Evolutionary conservation across 2,329 filamentous ascomycete species (phyloP), one percentile per base, ranked within the genome.

Genomic region (Coniosporium tulheliwenetii): DNA sequence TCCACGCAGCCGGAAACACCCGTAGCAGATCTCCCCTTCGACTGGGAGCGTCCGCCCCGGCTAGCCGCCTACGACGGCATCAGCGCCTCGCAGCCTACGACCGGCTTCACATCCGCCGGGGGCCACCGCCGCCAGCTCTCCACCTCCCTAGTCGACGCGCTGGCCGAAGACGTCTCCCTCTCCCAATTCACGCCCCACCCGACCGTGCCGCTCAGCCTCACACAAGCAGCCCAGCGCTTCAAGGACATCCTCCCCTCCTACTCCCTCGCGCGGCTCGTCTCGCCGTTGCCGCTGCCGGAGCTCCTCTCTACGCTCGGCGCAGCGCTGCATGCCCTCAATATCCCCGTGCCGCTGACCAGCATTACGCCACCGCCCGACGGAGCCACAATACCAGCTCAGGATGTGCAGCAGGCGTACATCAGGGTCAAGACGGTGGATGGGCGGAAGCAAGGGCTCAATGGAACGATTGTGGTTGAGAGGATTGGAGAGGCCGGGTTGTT

Each of bases 211-310:
- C 65, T 94, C 45, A 84, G 77, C 36, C 73, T 93, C 34, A 98
- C 91, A 1, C 91, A 98, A 59, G 81, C 81, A 45, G 91, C 91
- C 3, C 81, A 82, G 29, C 77, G 74, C 36, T 98, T 96, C 69
- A 75, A 76, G 47, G 91, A 98, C 57, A 93, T 98, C 50, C 77
- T 95, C 36, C 93, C 91, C 0, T 70, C 81, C 7, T 83, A 93
- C 56, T 78, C 83, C 0, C 75, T 98, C 46, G 89, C 89, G 5
- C 81, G 87, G 42, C 98, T 98, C 70, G 87, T 91, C 62, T 95
- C 87, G 1, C 75, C 80, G 39, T 78, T 89, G 52, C 75, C 85
- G 1, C 67, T 85, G 5, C 65, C 73, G 10, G 72, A 89, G 43
- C 74, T 98, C 1, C 71, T 93, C 0, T 80, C 86, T 39, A 78